phyloP scores from a whole-genome alignment of 2,329 filamentous ascomycete species.

The Alternaria rosae region DNA sequence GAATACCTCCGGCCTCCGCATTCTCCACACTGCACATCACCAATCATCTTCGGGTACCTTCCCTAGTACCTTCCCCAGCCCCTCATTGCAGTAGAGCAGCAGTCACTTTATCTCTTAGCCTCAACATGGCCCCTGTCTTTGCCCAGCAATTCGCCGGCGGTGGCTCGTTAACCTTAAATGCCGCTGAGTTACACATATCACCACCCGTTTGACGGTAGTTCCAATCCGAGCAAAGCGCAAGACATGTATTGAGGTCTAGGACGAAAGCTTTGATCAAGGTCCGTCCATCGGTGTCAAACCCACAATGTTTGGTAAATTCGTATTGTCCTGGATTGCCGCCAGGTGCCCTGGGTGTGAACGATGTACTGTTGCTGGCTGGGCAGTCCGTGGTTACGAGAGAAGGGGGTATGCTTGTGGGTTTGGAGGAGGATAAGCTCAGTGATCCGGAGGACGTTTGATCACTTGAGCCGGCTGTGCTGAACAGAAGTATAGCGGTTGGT shows the following conservation, averaged over 20 bases:
- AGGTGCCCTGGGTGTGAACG: background rate
- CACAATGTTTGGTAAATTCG: background rate
- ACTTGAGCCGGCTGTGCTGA: background rate
- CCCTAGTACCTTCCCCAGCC: background rate
- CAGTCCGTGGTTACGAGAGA: slow-evolving; percentile 1
- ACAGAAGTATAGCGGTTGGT: background rate
- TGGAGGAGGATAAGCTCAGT: background rate
- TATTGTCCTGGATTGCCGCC: background rate
- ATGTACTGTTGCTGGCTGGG: background rate
- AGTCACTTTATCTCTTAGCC: background rate
- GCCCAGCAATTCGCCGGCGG: slow-evolving; percentile 2
- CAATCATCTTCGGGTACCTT: background rate
- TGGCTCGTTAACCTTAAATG: background rate
- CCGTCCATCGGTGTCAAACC: background rate
- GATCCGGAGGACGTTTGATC: background rate
- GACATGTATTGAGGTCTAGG: background rate
- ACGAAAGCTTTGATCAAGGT: background rate
- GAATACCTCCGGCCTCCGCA: slow-evolving; percentile 1
- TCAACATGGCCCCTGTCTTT: background rate
- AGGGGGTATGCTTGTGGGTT: background rate
- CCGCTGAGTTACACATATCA: background rate
- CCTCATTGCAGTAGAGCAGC: background rate
- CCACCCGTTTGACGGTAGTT: background rate
- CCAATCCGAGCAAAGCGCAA: slow-evolving; percentile 6
- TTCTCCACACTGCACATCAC: background rate